phyloP scores from a whole-genome alignment of 768 basidiomycete species.

The Rhizopogon roseolus region DNA sequence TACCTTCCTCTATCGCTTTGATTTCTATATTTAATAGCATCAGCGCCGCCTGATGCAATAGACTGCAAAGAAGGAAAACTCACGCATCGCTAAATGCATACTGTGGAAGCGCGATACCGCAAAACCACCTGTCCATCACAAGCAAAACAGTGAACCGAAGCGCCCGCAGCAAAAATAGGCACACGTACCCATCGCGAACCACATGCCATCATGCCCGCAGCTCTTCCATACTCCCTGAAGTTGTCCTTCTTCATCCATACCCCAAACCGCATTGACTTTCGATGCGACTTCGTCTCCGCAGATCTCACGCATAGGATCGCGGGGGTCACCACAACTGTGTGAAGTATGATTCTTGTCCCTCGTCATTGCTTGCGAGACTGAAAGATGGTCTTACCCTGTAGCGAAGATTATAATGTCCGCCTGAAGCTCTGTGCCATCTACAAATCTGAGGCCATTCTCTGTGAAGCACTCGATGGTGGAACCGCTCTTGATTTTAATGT shows the following conservation, averaged over 20 bases:
- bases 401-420: slow-evolving; percentile 30
- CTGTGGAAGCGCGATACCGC: slow-evolving; percentile 24
- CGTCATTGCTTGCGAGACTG: not conserved
- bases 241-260: slow-evolving; percentile 61
- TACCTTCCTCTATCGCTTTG: slow-evolving; percentile 24
- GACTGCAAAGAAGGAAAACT: slow-evolving; percentile 8
- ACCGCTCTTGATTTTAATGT: slow-evolving; percentile 49
- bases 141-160: not conserved
- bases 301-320: slow-evolving; percentile 34
- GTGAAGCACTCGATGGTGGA: slow-evolving; percentile 21
- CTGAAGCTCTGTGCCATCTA: too few species aligned
- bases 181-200: slow-evolving; percentile 21
- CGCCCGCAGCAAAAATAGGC: not conserved
- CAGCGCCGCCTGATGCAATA: not conserved
- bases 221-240: slow-evolving; percentile 33
- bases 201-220: slow-evolving; percentile 32
- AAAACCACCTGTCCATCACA: slow-evolving; percentile 14
- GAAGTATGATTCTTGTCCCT: slow-evolving; percentile 28
- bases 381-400: slow-evolving; percentile 18
- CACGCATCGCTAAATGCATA: slow-evolving; percentile 25
- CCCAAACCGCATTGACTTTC: slow-evolving; percentile 53
- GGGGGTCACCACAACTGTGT: slow-evolving; percentile 42
- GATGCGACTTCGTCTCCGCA: slow-evolving; percentile 42
- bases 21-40: slow-evolving; percentile 16
- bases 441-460: too few species aligned